Conservation (phyloP, 345 rosid species). For the Dimocarpus longan region DNA sequence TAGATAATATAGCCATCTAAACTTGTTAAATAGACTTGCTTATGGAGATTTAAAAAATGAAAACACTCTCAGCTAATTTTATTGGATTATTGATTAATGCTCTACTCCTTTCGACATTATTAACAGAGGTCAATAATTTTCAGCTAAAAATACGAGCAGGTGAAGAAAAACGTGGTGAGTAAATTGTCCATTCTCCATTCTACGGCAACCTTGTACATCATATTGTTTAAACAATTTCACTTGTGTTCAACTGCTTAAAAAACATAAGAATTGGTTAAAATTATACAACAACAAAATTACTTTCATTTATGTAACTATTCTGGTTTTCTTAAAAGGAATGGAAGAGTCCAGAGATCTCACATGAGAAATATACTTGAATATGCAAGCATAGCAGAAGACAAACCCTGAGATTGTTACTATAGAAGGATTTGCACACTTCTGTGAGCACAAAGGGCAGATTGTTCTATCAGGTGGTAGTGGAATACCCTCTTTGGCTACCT, state of each 20-base stretch:
- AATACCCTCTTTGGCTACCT: conserved; percentile 91
- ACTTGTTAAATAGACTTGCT: background rate
- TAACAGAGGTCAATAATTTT: background rate
- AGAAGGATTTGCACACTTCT: conserved; percentile 96
- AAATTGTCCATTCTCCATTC: background rate
- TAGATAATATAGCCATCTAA: background rate
- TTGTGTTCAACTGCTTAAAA: background rate
- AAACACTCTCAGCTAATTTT: background rate
- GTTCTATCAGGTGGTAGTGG: conserved; percentile 73
- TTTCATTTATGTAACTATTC: background rate
- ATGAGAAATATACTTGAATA: conserved; percentile 88
- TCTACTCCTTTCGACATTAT: background rate
- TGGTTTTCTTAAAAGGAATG: background rate
- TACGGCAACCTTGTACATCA: background rate
- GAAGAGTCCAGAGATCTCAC: conserved; percentile 43
- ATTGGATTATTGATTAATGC: background rate
- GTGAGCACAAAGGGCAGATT: conserved; percentile 86
- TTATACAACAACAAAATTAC: too few species aligned
- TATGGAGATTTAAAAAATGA: background rate
- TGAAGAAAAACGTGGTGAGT: background rate
- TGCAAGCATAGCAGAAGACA: conserved; percentile 94
- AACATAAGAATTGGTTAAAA: background rate
- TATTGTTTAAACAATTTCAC: background rate
- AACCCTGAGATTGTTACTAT: conserved; percentile 91
- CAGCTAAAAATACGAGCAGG: background rate